phyloP scores from a whole-genome alignment of 2,329 filamentous ascomycete genomes.

The Dothidotthia symphoricarpi region DNA sequence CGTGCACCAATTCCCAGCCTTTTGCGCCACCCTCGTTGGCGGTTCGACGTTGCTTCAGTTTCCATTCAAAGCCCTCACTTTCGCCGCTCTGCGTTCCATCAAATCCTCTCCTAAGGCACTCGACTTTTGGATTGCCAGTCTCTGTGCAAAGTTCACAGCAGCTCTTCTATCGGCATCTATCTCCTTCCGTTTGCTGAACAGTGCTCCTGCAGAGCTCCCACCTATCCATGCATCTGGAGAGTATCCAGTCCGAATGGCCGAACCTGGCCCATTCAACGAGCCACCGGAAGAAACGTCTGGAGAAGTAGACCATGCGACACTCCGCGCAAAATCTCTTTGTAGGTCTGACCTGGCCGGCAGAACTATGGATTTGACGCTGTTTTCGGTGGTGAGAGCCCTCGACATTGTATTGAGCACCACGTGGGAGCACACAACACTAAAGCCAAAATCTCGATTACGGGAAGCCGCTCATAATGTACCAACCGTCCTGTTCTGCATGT shows the following conservation, averaged over 20 bases:
- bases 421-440: constrained; percentile 1
- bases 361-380: constrained; percentile 80
- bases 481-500: constrained; percentile 68
- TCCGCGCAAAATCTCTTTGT: constrained; percentile 8
- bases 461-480: constrained; percentile 54
- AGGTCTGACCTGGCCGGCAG: constrained; percentile 58
- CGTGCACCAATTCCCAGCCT: constrained; percentile 52
- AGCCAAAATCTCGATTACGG: constrained; percentile 1
- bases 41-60: constrained; percentile 50
- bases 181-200: constrained; percentile 52
- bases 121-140: neutral
- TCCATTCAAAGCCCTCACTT: constrained; percentile 26
- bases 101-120: constrained; percentile 11
- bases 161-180: constrained; percentile 51
- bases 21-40: constrained; percentile 53
- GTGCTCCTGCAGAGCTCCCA: constrained; percentile 21
- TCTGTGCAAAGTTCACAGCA: constrained; percentile 44
- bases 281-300: constrained; percentile 17
- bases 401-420: constrained; percentile 59
- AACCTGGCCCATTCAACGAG: constrained; percentile 26
- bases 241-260: constrained; percentile 9
- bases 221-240: constrained; percentile 4
- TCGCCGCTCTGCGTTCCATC: constrained; percentile 5
- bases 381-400: constrained; percentile 68
- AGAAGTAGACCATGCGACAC: constrained; percentile 8